A percentile compares a stretch with the other conserved stretches of the same genome.
Evolutionary conservation across 345 rosid genomes (phyloP).

Genomic region (Rhodamnia rubescens): DNA sequence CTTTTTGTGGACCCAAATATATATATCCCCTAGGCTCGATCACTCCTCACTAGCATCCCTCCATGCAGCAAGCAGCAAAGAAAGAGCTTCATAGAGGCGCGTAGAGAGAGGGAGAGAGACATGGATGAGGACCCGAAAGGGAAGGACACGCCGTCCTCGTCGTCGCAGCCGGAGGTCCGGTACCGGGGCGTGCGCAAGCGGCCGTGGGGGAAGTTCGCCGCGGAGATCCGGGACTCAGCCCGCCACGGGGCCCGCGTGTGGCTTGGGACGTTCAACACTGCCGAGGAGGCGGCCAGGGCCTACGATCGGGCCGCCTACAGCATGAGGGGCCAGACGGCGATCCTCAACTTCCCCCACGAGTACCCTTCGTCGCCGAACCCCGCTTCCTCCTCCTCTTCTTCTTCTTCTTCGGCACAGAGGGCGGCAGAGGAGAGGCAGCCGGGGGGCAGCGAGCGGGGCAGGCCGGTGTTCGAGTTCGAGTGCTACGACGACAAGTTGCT

Average conservation of each 20-base stretch:
- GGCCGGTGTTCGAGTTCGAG: slow-evolving; percentile 71
- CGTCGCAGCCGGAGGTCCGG: slow-evolving; percentile 11
- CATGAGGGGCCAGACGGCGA: slow-evolving; percentile 77
- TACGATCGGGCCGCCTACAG: slow-evolving; percentile 75
- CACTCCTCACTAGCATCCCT: background rate
- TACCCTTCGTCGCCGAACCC: slow-evolving; percentile 33
- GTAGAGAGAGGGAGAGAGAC: background rate
- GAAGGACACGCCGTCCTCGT: background rate
- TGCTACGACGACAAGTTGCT: slow-evolving; percentile 61
- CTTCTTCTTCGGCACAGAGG: slow-evolving; percentile 23
- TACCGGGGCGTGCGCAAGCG: slow-evolving; percentile 74
- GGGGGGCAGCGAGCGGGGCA: background rate
- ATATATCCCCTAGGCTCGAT: slow-evolving; percentile 2
- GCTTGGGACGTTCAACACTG: slow-evolving; percentile 85
- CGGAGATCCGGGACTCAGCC: slow-evolving; percentile 77
- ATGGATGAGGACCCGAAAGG: slow-evolving; percentile 15
- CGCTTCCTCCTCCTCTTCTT: slow-evolving; percentile 7
- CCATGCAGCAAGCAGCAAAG: background rate
- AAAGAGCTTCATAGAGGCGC: background rate
- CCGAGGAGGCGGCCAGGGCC: slow-evolving; percentile 86
- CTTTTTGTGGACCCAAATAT: slow-evolving; percentile 1
- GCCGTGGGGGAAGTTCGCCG: slow-evolving; percentile 93
- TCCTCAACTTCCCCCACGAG: slow-evolving; percentile 70
- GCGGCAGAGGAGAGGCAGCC: background rate
- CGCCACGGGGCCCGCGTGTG: slow-evolving; percentile 74